Conservation (phyloP, 495 filamentous ascomycete genomes). For the Penicillium manginii region DNA sequence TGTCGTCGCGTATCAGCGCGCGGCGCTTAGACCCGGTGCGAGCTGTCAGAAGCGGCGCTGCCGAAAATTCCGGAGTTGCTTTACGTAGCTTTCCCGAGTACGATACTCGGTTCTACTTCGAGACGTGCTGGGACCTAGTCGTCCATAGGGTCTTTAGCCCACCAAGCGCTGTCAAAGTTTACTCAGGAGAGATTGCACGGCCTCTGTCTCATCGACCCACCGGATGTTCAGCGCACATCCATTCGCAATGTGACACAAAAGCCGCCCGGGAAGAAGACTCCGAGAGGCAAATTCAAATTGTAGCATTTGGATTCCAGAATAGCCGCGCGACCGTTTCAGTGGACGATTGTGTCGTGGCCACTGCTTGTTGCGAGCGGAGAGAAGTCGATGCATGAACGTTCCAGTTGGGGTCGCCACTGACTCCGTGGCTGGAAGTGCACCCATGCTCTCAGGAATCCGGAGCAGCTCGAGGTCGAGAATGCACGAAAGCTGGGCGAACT, state of each 20-base stretch:
- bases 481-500: constrained; percentile 12
- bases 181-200: neutral
- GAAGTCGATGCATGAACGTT: constrained; percentile 7
- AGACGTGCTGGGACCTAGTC: neutral
- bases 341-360: neutral
- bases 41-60: constrained; percentile 23
- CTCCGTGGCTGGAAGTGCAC: constrained; percentile 13
- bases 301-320: neutral
- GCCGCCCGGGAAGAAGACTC: neutral
- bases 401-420: constrained; percentile 12
- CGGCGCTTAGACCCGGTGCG: constrained; percentile 6
- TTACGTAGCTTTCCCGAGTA: neutral
- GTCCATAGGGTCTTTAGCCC: too few species aligned
- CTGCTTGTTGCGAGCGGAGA: neutral
- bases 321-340: neutral
- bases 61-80: neutral
- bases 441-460: neutral
- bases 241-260: constrained; percentile 15
- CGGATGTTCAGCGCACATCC: neutral
- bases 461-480: constrained; percentile 18
- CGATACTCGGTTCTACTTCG: neutral
- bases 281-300: constrained; percentile 1
- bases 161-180: too few species aligned
- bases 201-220: constrained; percentile 14
- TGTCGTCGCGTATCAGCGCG: constrained; percentile 12